Base-by-base conservation (phyloP, 2,329 filamentous ascomycete species). In the Magnaporthiopsis incrustans region DNA sequence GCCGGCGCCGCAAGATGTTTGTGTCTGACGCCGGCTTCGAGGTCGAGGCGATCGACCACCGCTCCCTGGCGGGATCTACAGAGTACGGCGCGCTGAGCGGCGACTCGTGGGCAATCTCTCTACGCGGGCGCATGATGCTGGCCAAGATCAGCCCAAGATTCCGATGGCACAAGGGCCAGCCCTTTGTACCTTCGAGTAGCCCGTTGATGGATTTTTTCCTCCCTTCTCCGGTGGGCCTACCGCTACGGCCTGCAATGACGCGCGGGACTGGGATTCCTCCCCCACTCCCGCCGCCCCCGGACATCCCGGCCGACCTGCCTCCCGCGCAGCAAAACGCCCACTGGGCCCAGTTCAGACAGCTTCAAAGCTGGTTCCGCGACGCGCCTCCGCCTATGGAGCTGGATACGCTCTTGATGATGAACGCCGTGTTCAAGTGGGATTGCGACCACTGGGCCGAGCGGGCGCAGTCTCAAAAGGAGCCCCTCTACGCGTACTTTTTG, bases 361-460 rank as follows among this genome's bases (percentile, higher is more conserved):
- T 53, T n/a, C 44, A n/a, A n/a, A 53, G 22, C 44, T 53, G 44
- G 44, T 53, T 53, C 22, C 44, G 44, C 0, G 44, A 53, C n/a
- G 44, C 44, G 22, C 44, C 44, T n/a, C 18, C 44, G 44, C 44
- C 44, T 5, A 22, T n/a, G 44, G 44, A 53, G 18, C 22, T 53
- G 7, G 44, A 53, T n/a, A n/a, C n/a, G 25, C 57, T 26, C 25
- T 15, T 33, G 26, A 56, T 44, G 3, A 26, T 18, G 22, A n/a
- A 53, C 27, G 61, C 61, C 61, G 53, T 57, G 53, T 63, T 63
- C 61, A 58, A 58, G 44, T 63, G 61, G 61, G 61, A 63, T 27
- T 63, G 61, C 56, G 61, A 63, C 27, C 22, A 58, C n/a, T 63
- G 61, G 61, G 44, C 61, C 26, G 44, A 62, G 44, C 44, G 53